A percentile compares a stretch with the other conserved stretches of the same genome.
phyloP scores from a whole-genome alignment of 805 yeast species.

The Spathaspora sp. region DNA sequence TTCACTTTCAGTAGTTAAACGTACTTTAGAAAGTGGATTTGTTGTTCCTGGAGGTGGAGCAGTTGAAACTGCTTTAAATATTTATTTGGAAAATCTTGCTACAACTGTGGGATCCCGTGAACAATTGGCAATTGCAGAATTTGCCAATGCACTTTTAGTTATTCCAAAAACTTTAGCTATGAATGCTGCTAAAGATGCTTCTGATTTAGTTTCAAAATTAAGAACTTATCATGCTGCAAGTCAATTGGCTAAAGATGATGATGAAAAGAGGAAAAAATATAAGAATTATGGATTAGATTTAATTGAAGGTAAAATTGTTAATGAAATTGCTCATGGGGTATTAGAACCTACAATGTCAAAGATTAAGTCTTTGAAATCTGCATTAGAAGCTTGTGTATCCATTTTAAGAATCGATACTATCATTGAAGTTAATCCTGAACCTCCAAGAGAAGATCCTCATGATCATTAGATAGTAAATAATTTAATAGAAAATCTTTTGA shows the following conservation, averaged over 20 bases:
- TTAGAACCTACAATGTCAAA: conserved; percentile 94
- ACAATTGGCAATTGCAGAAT: conserved; percentile 96
- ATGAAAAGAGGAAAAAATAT: conserved; percentile 78
- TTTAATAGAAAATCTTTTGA: neutral
- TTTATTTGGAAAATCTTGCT: conserved; percentile 93
- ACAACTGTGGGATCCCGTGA: conserved; percentile 97
- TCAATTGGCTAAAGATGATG: conserved; percentile 82
- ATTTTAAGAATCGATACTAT: conserved; percentile 96
- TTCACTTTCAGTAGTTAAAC: conserved; percentile 88
- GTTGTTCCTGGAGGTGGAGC: conserved; percentile 99
- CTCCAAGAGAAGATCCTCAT: conserved; percentile 87
- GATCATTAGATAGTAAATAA: conserved; percentile 48
- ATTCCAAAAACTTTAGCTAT: conserved; percentile 97
- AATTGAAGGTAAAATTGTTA: conserved; percentile 86
- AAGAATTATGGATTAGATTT: conserved; percentile 91
- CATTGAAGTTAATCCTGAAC: conserved; percentile 96
- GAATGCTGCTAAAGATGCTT: conserved; percentile 96
- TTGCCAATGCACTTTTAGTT: conserved; percentile 82
- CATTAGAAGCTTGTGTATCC: conserved; percentile 97
- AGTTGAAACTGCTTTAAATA: conserved; percentile 95
- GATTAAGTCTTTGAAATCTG: conserved; percentile 88
- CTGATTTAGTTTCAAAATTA: conserved; percentile 90
- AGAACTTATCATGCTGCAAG: conserved; percentile 96
- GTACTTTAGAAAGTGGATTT: conserved; percentile 89
- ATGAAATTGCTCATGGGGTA: conserved; percentile 80